Base-by-base conservation (phyloP, 2,329 filamentous ascomycete species). In the Metarhizium humberi region DNA sequence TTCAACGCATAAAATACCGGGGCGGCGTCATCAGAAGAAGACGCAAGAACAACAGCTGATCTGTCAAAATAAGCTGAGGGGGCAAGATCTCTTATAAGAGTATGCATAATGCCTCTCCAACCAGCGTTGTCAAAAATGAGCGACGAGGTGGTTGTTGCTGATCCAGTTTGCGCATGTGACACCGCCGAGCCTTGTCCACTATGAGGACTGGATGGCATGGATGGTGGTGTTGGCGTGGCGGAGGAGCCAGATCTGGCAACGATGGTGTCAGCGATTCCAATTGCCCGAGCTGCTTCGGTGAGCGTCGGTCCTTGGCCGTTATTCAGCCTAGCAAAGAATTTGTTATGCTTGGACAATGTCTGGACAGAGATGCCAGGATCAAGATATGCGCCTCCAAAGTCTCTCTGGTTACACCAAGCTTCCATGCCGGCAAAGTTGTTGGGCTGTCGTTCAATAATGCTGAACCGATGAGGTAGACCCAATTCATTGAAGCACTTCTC, bases 51-150 rank as follows among this genome's bases (percentile, higher is more conserved):
- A 48, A 95, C 81, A 2, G 88, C 89, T 4, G 88, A 83, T 50
- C 88, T 83, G 46, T 84, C 85, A 60, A 81, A 81, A 68, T 92
- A 95, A 1, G 90, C 89, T 4, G 88, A 91, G 0, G 90, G 89
- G 0, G 91, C 87, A 61, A 92, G 85, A 63, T 95, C 89, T 25
- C 87, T 81, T 4, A 86, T 94, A 56, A 95, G 75, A 0, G 89
- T 91, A 53, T 88, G 87, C 50, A 90, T 78, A 56, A 95, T 92
- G 1, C 89, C 90, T 68, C 90, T 90, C 88, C 90, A 94, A 14
- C 85, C 84, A 11, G 88, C 87, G 61, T 95, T 95, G 63, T 94
- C 89, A 50, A 90, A 87, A 16, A 92, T 74, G 45, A 92, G 80
- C 5, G 74, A 73, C 0, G 78, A 77, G 53, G 75, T 25, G 25